These are phyloP conservation scores for Brasenia schreberi DNA, from an alignment of 164 flowering plant species.

Conservation along the genomic window DNA sequence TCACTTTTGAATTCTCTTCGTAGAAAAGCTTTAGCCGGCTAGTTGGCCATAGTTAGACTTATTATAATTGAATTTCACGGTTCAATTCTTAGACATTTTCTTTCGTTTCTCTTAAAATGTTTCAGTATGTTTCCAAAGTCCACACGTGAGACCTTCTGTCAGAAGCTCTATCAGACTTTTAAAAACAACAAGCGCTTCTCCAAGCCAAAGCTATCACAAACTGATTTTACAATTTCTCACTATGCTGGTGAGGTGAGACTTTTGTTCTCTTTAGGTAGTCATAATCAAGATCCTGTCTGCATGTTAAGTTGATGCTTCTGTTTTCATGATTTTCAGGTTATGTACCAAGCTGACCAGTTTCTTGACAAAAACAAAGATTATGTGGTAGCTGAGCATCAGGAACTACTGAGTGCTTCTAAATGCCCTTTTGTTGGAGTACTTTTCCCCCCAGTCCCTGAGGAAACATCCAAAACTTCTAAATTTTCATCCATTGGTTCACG, in stretches of 20 bases:
- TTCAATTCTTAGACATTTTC: no score
- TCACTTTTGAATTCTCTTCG: neutral
- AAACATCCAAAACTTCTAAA: conserved; percentile 52
- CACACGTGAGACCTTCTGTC: conserved; percentile 75
- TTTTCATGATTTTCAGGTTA: conserved; percentile 36
- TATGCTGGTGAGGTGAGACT: conserved; percentile 86
- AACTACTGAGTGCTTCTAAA: conserved; percentile 58
- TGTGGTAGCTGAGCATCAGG: conserved; percentile 82
- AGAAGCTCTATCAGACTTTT: conserved; percentile 82
- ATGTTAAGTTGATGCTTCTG: neutral
- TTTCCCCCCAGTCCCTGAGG: conserved; percentile 61
- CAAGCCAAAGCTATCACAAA: conserved; percentile 73
- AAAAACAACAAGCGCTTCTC: conserved; percentile 63
- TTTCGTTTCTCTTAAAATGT: neutral
- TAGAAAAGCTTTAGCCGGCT: neutral
- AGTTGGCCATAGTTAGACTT: neutral
- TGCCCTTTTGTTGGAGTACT: conserved; percentile 69
- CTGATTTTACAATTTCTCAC: conserved; percentile 69
- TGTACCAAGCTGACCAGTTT: conserved; percentile 73
- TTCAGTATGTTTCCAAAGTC: conserved; percentile 94
- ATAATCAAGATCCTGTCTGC: neutral
- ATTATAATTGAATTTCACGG: no score
- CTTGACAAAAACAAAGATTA: conserved; percentile 93
- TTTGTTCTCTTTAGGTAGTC: conserved; percentile 3
- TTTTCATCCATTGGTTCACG: conserved; percentile 88